Evolutionary conservation across 2,329 filamentous ascomycete genomes (phyloP).

Genomic region (Pseudogymnoascus destructans): DNA sequence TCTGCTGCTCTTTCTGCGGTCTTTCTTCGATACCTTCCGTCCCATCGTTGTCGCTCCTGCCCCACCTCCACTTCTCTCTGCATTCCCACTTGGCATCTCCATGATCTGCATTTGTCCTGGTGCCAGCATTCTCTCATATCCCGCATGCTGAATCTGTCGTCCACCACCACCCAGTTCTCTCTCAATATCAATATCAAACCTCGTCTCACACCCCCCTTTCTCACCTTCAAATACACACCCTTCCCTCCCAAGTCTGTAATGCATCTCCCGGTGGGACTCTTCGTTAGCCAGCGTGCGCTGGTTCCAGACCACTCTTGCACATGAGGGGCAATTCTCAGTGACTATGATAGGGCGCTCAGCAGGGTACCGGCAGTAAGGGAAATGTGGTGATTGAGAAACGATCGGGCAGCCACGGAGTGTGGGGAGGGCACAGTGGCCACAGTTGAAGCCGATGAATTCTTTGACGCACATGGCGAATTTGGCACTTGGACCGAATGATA

Average conservation of each 20-base stretch:
- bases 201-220: neutral
- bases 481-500: neutral
- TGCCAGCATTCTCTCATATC: neutral
- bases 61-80: neutral
- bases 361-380: slow-evolving; percentile 20
- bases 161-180: neutral
- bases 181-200: slow-evolving; percentile 1
- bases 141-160: neutral
- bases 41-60: neutral
- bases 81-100: neutral
- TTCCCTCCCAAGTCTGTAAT: neutral
- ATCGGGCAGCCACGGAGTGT: slow-evolving; percentile 32
- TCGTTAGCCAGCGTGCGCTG: slow-evolving; percentile 10
- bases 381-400: slow-evolving; percentile 17
- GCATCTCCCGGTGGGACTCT: neutral
- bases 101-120: neutral
- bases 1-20: neutral
- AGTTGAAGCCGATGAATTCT: slow-evolving; percentile 35
- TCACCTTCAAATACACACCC: neutral
- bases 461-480: slow-evolving; percentile 33
- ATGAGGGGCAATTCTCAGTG: slow-evolving; percentile 22
- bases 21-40: neutral
- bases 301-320: slow-evolving; percentile 24
- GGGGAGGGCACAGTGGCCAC: slow-evolving; percentile 33
- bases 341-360: slow-evolving; percentile 19